Evolutionary conservation across 2,329 filamentous ascomycete genomes (phyloP).

Genomic region (Cytospora piceicola): DNA sequence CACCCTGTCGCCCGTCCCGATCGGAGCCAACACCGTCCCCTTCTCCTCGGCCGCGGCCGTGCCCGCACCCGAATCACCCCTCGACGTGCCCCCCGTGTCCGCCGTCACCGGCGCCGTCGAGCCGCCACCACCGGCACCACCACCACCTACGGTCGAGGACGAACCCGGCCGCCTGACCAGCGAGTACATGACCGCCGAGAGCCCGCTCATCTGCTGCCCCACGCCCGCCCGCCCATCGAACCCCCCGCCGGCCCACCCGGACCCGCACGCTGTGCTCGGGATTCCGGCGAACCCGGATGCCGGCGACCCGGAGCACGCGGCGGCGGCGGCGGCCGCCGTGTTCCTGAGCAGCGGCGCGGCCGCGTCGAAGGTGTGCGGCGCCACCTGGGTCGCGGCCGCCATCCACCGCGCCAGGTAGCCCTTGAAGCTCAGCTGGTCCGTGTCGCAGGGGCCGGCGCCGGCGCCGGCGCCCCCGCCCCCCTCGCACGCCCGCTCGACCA

Average conservation of each 20-base stretch:
- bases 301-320: slow-evolving; percentile 53
- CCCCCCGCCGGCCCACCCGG: slow-evolving; percentile 59
- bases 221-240: slow-evolving; percentile 68
- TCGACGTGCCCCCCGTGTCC: slow-evolving; percentile 58
- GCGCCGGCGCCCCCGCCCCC: no score
- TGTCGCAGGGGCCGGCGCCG: slow-evolving; percentile 62
- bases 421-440: slow-evolving; percentile 76
- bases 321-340: slow-evolving; percentile 57
- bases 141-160: not conserved
- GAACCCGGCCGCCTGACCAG: slow-evolving; percentile 48
- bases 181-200: slow-evolving; percentile 65
- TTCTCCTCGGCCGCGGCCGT: slow-evolving; percentile 30
- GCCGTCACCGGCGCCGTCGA: slow-evolving; percentile 53
- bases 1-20: slow-evolving; percentile 56
- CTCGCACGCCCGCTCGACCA: slow-evolving; percentile 72
- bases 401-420: slow-evolving; percentile 73
- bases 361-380: slow-evolving; percentile 53
- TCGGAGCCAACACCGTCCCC: slow-evolving; percentile 39
- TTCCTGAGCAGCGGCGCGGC: slow-evolving; percentile 56
- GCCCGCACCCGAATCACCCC: not conserved
- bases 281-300: slow-evolving; percentile 52
- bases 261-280: slow-evolving; percentile 67
- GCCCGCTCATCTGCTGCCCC: slow-evolving; percentile 71
- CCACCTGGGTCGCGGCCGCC: slow-evolving; percentile 57
- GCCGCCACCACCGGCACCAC: slow-evolving; percentile 29